Base-by-base conservation (phyloP, 2,329 filamentous ascomycete genomes). In the Clarireedia homoeocarpa region DNA sequence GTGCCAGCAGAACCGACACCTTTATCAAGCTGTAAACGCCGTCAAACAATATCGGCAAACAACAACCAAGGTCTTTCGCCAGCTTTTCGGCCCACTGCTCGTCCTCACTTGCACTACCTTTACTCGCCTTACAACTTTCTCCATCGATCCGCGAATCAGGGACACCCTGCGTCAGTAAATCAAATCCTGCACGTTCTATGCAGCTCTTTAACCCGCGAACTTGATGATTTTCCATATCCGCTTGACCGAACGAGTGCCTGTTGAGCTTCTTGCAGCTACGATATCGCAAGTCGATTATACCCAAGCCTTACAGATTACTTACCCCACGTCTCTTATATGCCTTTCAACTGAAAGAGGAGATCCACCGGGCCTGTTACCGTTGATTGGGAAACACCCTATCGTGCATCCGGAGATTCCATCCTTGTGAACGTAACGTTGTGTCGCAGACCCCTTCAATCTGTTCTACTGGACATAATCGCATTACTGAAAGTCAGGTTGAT, bases 171-270 rank as follows among this genome's bases (percentile, higher is more conserved):
- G 10, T 23, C 20, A 46, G 3, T 23, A 42, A n/a, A 2, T 12
- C 3, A 9, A 34, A 34, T 34, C 30, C 30, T 34, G 30, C 30
- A 34, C 12, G 30, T 12, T 34, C 30, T 12, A 0, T 34, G 30
- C 30, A 34, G 30, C 46, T 24, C 24, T 44, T 26, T 9, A 44
- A 23, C 4, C 53, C 14, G n/a, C 36, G 14, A 45, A 50, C 20
- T 23, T 42, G 10, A 34, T 48, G 44, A 17, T 26, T 40, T 42
- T 44, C 20, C 26, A 44, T 48, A 54, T 50, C 53, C 53, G 53
- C 26, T 55, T 55, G 53, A 42, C 53, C 52, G 52, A 49, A 39
- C 38, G 36, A 38, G 34, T n/a, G 24, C 14, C 7, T 20, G 17
- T 53, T 47, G 26, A 26, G 45, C 30, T 49, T 2, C 12, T 27